phyloP scores from a whole-genome alignment of 1,284 basidiomycete species.

The Anthracocystis panici-leucophaei region DNA sequence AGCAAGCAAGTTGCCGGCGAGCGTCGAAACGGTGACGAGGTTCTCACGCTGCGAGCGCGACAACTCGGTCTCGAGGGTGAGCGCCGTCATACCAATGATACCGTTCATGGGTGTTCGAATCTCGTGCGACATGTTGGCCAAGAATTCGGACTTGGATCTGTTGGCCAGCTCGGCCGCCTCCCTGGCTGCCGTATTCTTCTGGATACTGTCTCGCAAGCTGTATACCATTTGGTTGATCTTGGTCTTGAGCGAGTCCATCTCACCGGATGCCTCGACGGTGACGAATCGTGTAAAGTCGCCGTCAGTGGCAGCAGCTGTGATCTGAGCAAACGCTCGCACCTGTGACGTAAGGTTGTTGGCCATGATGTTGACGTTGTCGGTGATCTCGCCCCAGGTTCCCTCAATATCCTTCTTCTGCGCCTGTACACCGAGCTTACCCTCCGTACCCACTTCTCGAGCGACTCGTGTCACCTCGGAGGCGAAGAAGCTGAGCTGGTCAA shows the following conservation, averaged over 20 bases:
- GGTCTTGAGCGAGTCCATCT: constrained; percentile 99
- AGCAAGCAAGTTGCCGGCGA: constrained; percentile 90
- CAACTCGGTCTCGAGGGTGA: constrained; percentile 92
- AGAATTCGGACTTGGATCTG: constrained; percentile 93
- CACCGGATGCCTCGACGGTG: constrained; percentile 96
- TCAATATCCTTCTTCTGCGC: constrained; percentile 97
- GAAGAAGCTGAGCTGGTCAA: constrained; percentile 81
- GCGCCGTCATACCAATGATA: constrained; percentile 99
- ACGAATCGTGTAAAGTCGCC: constrained; percentile 99
- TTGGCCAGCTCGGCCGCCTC: constrained; percentile 95
- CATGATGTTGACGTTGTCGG: constrained; percentile 75
- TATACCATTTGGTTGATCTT: constrained; percentile 99
- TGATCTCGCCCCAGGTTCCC: constrained; percentile 98
- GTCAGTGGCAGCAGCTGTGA: constrained; percentile 97
- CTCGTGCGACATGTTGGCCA: constrained; percentile 70
- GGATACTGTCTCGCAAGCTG: constrained; percentile 94
- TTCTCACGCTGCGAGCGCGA: constrained; percentile 92
- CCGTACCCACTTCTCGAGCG: constrained; percentile 92
- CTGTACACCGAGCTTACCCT: constrained; percentile 96
- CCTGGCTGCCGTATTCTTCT: constrained; percentile 98
- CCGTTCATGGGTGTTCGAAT: constrained; percentile 72
- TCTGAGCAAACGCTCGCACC: constrained; percentile 98
- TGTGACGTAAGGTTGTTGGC: constrained; percentile 92
- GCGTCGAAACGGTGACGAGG: constrained; percentile 91
- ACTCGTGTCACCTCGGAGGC: constrained; percentile 95